Evolutionary conservation across 768 basidiomycete species (phyloP).

Genomic region (Porphyrellus cyaneotinctus): DNA sequence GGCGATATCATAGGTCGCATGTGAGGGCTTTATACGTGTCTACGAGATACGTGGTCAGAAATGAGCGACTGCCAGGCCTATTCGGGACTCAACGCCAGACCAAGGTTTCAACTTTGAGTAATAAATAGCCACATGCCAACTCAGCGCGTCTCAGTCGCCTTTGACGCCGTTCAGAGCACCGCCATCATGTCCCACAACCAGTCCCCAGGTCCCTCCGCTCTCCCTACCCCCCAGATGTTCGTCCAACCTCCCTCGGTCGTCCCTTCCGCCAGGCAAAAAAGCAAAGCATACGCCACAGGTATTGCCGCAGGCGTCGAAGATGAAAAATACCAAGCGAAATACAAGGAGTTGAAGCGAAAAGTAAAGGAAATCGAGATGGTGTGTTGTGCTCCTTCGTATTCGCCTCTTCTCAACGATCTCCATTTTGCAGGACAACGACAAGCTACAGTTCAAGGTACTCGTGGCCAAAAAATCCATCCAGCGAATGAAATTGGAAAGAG

Average conservation of each 20-base stretch:
- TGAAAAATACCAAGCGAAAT: constrained; percentile 82
- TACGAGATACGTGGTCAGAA: constrained; percentile 11
- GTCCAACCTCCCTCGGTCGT: constrained; percentile 26
- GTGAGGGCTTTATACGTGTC: background rate
- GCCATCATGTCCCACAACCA: constrained; percentile 67
- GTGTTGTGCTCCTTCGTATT: constrained; percentile 28
- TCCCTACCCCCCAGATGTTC: constrained; percentile 38
- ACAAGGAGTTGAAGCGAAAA: constrained; percentile 84
- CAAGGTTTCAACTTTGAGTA: constrained; percentile 21
- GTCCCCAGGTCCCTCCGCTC: constrained; percentile 48
- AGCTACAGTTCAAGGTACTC: constrained; percentile 75
- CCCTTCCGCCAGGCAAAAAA: constrained; percentile 44
- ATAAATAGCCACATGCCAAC: constrained; percentile 28
- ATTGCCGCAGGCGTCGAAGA: constrained; percentile 81
- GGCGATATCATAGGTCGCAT: too few species aligned
- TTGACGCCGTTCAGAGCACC: constrained; percentile 32
- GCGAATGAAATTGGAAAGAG: constrained; percentile 83
- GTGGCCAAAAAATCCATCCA: constrained; percentile 80
- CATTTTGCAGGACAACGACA: constrained; percentile 77
- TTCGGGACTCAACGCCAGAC: constrained; percentile 28
- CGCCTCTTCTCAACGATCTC: constrained; percentile 4
- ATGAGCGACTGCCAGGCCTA: constrained; percentile 11
- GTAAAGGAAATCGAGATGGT: constrained; percentile 84
- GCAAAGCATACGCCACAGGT: constrained; percentile 48
- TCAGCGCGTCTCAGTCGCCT: constrained; percentile 30